Conservation (phyloP, 306 rosid species). For the Prinsepia uniflora region DNA sequence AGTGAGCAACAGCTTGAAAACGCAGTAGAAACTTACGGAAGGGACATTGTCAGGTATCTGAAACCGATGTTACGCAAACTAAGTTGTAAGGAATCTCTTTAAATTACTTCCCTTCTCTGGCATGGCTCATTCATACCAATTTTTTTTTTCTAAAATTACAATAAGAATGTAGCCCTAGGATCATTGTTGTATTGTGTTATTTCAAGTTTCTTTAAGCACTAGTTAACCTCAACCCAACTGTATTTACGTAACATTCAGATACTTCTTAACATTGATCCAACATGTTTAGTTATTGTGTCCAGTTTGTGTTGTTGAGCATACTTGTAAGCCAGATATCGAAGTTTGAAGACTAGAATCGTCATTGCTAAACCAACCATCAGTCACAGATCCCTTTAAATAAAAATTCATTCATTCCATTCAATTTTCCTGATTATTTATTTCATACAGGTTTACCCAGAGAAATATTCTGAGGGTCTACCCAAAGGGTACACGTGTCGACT, state of each 20-base stretch:
- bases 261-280: background rate
- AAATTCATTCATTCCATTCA: background rate
- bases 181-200: background rate
- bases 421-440: slow-evolving; percentile 17
- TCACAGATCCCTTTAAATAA: background rate
- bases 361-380: background rate
- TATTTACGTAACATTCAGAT: background rate
- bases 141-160: background rate
- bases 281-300: background rate
- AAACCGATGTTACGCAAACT: background rate
- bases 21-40: slow-evolving; percentile 56
- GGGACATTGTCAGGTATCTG: slow-evolving; percentile 74
- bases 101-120: background rate
- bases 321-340: background rate
- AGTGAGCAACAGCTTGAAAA: slow-evolving; percentile 93
- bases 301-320: background rate
- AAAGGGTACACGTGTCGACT: slow-evolving; percentile 83
- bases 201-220: background rate
- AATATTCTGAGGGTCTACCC: slow-evolving; percentile 94
- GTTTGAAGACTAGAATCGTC: background rate
- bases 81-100: background rate
- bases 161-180: background rate
- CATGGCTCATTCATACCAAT: background rate
- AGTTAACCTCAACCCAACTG: background rate
- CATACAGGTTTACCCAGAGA: slow-evolving; percentile 79